Base-by-base conservation (phyloP, 139 green algal species). In the Chlorella sp. region DNA sequence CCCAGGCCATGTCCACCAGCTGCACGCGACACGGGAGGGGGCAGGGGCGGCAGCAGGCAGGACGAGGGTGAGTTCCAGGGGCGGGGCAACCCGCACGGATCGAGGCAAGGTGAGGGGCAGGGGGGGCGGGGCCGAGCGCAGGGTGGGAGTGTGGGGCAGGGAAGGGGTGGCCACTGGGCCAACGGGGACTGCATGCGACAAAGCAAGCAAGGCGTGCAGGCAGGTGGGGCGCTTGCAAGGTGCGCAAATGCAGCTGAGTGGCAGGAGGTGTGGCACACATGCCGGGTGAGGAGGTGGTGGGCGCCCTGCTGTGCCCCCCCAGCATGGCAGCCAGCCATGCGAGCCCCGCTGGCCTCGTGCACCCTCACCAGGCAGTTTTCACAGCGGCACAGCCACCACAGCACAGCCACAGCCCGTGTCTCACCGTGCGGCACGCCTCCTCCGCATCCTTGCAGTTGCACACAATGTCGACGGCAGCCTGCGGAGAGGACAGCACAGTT, bases 1-100 rank as follows among this genome's bases (percentile, higher is more conserved):
- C 89, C 83, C 95, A 94, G 0, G 96, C 95, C 89, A 95, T 94
- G 75, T 97, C 94, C 5, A 99, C 95, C 69, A 99, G 86, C 94
- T 97, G 94, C 91, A 86, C 40, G 26, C 77, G 77, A 37, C 14
- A 2, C 37, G 21, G 37, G 9, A 19, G 37, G 77, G 15, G 14
- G 37, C 1, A 78, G 2, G 71, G 71, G 71, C 21, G 64, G 64
- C 24, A 30, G 64, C 64, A 30, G 76, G 76, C 34, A 36, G 76
- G 2, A 57, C 34, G 64, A 71, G 64, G n/a, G n/a, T n/a, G n/a
- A n/a, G n/a, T n/a, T n/a, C n/a, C n/a, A n/a, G n/a, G n/a, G n/a
- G n/a, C n/a, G n/a, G n/a, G n/a, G n/a, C n/a, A n/a, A n/a, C n/a
- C n/a, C n/a, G 2, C 22, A 71, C 11, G 19, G 16, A 28, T 71